phyloP scores from a whole-genome alignment of 1,139 yeast species.

The Suhomyces yuchorum region DNA sequence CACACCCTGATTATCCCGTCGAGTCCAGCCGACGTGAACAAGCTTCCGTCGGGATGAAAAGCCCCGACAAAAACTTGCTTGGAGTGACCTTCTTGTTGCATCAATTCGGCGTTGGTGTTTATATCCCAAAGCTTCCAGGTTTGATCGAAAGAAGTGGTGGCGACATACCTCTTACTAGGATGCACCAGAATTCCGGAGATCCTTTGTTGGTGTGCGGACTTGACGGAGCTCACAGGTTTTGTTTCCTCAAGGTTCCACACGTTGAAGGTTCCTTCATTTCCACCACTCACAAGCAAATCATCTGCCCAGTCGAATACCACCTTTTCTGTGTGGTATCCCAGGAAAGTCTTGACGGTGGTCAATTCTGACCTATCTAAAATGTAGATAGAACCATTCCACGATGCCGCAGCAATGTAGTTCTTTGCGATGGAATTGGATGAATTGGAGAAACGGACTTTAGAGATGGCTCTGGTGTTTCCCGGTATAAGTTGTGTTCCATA shows the following conservation, averaged over 20 bases:
- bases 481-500: conserved; percentile 70
- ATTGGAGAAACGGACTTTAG: conserved; percentile 53
- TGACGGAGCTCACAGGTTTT: conserved; percentile 24
- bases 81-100: conserved; percentile 83
- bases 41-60: conserved; percentile 78
- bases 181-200: conserved; percentile 68
- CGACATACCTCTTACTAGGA: conserved; percentile 58
- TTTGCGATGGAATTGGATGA: conserved; percentile 10
- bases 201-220: conserved; percentile 52
- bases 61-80: conserved; percentile 66
- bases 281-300: conserved; percentile 54
- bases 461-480: conserved; percentile 63
- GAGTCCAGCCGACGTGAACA: conserved; percentile 75
- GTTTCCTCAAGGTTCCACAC: conserved; percentile 40
- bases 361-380: conserved; percentile 47
- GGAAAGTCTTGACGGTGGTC: conserved; percentile 26
- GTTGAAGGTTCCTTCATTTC: conserved; percentile 60
- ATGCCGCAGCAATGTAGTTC: conserved; percentile 60
- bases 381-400: conserved; percentile 81
- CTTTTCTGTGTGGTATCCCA: conserved; percentile 55
- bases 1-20: conserved; percentile 78
- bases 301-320: conserved; percentile 66
- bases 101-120: conserved; percentile 31
- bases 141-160: conserved; percentile 78
- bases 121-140: conserved; percentile 93